phyloP scores from a whole-genome alignment of 2,329 filamentous ascomycete species.

The Verticillium dahliae region DNA sequence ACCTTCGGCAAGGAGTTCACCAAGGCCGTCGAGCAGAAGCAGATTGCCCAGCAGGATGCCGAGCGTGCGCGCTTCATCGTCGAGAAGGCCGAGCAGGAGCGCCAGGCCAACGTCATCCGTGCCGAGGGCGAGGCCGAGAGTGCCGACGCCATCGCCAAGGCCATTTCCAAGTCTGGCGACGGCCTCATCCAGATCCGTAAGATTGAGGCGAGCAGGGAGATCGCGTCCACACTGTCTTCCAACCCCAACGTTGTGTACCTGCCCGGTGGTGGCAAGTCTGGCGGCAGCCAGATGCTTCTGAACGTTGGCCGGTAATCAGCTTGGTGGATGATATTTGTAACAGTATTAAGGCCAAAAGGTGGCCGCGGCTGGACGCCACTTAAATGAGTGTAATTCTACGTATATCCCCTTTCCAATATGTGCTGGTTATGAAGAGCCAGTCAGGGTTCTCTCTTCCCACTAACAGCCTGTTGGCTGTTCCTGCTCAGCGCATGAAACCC shows the following conservation, averaged over 20 bases:
- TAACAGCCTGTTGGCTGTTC: no score
- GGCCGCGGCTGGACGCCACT: slow-evolving; percentile 16
- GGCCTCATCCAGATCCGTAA: slow-evolving; percentile 92
- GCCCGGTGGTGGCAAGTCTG: slow-evolving; percentile 60
- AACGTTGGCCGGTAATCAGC: slow-evolving; percentile 38
- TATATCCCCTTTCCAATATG: not conserved
- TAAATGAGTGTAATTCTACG: slow-evolving; percentile 15
- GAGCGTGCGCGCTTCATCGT: slow-evolving; percentile 97
- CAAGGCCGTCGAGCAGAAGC: slow-evolving; percentile 98
- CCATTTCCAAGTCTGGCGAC: slow-evolving; percentile 87
- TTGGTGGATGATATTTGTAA: slow-evolving; percentile 4
- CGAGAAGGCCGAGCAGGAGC: slow-evolving; percentile 96
- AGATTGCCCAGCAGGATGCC: slow-evolving; percentile 98
- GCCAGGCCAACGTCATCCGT: slow-evolving; percentile 96
- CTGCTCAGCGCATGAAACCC: no score
- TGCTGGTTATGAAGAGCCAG: not conserved
- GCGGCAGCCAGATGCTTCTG: slow-evolving; percentile 47
- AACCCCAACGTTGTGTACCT: slow-evolving; percentile 97
- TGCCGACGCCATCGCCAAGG: slow-evolving; percentile 90
- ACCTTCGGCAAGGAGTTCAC: slow-evolving; percentile 99
- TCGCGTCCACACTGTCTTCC: slow-evolving; percentile 77
- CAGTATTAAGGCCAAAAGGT: slow-evolving; percentile 2
- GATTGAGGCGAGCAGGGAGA: slow-evolving; percentile 95
- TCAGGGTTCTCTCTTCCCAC: not conserved
- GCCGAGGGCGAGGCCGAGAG: slow-evolving; percentile 97